A percentile compares a stretch with the other conserved stretches of the same genome.
phyloP scores from a whole-genome alignment of 1,284 basidiomycete genomes.

The Microbotryum scabiosae region DNA sequence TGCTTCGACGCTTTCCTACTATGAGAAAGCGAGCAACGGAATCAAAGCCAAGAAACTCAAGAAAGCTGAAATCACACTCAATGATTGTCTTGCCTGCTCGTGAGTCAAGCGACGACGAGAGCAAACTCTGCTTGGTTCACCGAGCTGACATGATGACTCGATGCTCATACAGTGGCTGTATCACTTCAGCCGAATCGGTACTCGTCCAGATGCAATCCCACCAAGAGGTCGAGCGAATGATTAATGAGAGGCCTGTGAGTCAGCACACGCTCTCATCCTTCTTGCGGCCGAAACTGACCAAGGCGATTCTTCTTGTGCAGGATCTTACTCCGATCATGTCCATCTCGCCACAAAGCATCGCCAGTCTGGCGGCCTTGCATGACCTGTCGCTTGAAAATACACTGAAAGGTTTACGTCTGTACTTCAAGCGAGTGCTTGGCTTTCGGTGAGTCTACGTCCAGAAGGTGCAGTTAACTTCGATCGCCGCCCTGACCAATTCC shows the following conservation, averaged over 20 bases:
- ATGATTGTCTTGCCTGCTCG: constrained; percentile 70
- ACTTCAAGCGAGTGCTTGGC: constrained; percentile 29
- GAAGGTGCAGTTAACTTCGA: too few species aligned
- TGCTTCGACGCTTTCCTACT: constrained; percentile 26
- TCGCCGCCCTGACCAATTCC: constrained; percentile 40
- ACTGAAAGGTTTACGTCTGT: constrained; percentile 25
- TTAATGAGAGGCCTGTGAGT: constrained; percentile 43
- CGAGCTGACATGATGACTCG: constrained; percentile 31
- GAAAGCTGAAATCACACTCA: constrained; percentile 87
- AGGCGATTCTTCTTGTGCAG: constrained; percentile 4
- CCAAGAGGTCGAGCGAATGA: constrained; percentile 72
- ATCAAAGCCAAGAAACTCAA: constrained; percentile 33
- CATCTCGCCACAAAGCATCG: constrained; percentile 84
- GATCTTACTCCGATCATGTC: constrained; percentile 66
- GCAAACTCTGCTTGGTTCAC: constrained; percentile 29
- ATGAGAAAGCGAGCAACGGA: constrained; percentile 22
- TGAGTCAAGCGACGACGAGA: constrained; percentile 19
- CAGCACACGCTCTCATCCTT: constrained; percentile 29
- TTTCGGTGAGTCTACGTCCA: constrained; percentile 20
- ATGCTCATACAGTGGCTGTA: constrained; percentile 64
- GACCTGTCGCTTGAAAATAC: constrained; percentile 20
- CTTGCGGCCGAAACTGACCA: too few species aligned
- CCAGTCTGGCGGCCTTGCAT: constrained; percentile 66
- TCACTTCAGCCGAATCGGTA: constrained; percentile 94
- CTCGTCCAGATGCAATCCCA: constrained; percentile 96